Conservation (phyloP, 1,284 basidiomycete species). For the Boletellus deceptivus region DNA sequence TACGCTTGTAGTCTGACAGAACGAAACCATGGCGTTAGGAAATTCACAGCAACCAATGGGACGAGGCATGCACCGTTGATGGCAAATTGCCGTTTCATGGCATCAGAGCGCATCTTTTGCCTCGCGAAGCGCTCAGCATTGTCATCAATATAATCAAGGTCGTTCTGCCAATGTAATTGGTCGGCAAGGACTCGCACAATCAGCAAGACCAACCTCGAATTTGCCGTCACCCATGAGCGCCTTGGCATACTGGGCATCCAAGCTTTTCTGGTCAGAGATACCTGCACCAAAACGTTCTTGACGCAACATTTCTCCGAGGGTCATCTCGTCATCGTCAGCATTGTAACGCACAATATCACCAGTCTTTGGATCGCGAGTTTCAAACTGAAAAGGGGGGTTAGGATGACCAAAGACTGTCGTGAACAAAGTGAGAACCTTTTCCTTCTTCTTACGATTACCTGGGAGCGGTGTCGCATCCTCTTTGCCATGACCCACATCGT, state of each 20-base stretch:
- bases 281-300: constrained; percentile 92
- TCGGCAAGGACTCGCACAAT: not conserved
- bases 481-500: constrained; percentile 82
- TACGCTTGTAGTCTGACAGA: constrained; percentile 83
- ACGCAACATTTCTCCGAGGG: constrained; percentile 88
- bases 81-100: constrained; percentile 95
- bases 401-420: not conserved
- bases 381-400: constrained; percentile 51
- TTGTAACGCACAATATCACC: constrained; percentile 85
- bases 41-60: constrained; percentile 1
- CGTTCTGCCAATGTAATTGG: constrained; percentile 47
- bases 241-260: constrained; percentile 87
- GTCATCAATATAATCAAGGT: constrained; percentile 95
- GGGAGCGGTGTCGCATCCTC: constrained; percentile 47
- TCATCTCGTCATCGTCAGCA: constrained; percentile 84
- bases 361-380: constrained; percentile 85
- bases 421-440: constrained; percentile 53
- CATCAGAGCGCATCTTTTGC: constrained; percentile 93
- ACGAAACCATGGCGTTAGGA: not conserved
- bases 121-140: constrained; percentile 91
- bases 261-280: constrained; percentile 83
- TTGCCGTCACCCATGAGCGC: constrained; percentile 86
- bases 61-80: constrained; percentile 69
- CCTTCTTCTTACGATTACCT: constrained; percentile 76
- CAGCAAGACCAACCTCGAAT: constrained; percentile 62